Conservation (phyloP, 805 yeast species). For the Myxozyma monticola region DNA sequence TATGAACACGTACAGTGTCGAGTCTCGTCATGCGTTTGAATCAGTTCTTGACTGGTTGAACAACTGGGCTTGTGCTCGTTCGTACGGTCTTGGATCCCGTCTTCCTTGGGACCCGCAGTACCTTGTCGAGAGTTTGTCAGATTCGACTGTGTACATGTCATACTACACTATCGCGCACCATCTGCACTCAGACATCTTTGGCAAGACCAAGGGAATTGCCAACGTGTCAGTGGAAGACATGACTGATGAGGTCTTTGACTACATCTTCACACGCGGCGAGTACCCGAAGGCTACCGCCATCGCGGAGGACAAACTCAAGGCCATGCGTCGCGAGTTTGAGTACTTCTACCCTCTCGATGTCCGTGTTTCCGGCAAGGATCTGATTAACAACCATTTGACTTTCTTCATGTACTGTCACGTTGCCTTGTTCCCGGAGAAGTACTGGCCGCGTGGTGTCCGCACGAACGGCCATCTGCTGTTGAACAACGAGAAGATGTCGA, state of each 20-base stretch:
- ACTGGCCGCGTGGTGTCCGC: slow-evolving; percentile 94
- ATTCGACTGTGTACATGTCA: slow-evolving; percentile 93
- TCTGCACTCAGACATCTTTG: slow-evolving; percentile 83
- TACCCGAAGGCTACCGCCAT: slow-evolving; percentile 53
- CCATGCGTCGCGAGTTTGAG: slow-evolving; percentile 89
- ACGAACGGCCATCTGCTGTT: slow-evolving; percentile 93
- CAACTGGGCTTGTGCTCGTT: slow-evolving; percentile 98
- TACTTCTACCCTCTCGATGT: slow-evolving; percentile 94
- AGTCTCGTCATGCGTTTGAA: slow-evolving; percentile 88
- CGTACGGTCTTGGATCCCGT: slow-evolving; percentile 91
- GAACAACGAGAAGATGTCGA: slow-evolving; percentile 97
- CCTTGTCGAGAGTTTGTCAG: slow-evolving; percentile 91
- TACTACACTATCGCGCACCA: slow-evolving; percentile 88
- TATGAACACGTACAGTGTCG: slow-evolving; percentile 78
- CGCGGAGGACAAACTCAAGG: slow-evolving; percentile 63
- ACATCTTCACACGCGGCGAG: slow-evolving; percentile 74
- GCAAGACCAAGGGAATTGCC: slow-evolving; percentile 69
- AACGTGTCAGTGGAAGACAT: slow-evolving; percentile 76
- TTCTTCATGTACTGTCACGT: slow-evolving; percentile 92
- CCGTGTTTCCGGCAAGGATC: slow-evolving; percentile 92
- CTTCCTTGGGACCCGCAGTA: slow-evolving; percentile 97
- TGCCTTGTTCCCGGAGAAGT: slow-evolving; percentile 84
- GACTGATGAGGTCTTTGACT: slow-evolving; percentile 93
- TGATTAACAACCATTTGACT: slow-evolving; percentile 95
- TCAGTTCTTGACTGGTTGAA: slow-evolving; percentile 93